A percentile compares a stretch with the other conserved stretches of the same genome.
These are phyloP conservation scores for Arthrobotrys megalospora DNA, from an alignment of 2,329 filamentous ascomycete genomes.

Conservation along the genomic window DNA sequence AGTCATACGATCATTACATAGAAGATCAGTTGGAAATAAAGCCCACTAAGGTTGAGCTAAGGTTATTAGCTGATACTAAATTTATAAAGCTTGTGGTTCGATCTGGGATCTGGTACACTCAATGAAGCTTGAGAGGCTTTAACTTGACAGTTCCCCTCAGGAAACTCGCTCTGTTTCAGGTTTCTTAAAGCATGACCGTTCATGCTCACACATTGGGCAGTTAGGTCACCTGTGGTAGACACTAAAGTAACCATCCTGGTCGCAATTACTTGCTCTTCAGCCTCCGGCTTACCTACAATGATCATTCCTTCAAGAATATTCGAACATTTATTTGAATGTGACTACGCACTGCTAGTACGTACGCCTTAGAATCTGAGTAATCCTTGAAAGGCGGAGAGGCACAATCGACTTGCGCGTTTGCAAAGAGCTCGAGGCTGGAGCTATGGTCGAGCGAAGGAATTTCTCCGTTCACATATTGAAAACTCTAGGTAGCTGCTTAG, in stretches of 20 bases:
- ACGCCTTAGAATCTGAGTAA: constrained; percentile 28
- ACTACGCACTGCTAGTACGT: constrained; percentile 22
- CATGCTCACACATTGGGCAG: constrained; percentile 59
- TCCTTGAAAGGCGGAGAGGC: constrained; percentile 27
- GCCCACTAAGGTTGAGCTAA: constrained; percentile 23
- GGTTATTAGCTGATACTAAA: constrained; percentile 40
- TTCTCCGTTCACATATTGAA: constrained; percentile 7
- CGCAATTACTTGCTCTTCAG: constrained; percentile 40
- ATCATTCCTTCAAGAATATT: constrained; percentile 48
- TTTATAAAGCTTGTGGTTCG: constrained; percentile 38
- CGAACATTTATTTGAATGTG: constrained; percentile 20
- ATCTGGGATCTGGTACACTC: constrained; percentile 44
- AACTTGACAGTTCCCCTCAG: constrained; percentile 47
- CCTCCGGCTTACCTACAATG: constrained; percentile 48
- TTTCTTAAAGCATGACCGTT: constrained; percentile 52
- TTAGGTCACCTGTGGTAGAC: constrained; percentile 40
- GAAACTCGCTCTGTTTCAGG: constrained; percentile 60
- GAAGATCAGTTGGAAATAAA: constrained; percentile 48
- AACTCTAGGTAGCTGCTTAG: constrained; percentile 8
- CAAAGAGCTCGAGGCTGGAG: constrained; percentile 15
- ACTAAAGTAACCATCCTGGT: constrained; percentile 1
- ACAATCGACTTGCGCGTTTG: constrained; percentile 20
- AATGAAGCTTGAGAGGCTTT: constrained; percentile 39
- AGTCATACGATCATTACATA: constrained; percentile 39
- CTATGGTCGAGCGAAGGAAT: constrained; percentile 2